Conservation (phyloP, 2,329 filamentous ascomycete genomes). For the Emmonsia crescens region DNA sequence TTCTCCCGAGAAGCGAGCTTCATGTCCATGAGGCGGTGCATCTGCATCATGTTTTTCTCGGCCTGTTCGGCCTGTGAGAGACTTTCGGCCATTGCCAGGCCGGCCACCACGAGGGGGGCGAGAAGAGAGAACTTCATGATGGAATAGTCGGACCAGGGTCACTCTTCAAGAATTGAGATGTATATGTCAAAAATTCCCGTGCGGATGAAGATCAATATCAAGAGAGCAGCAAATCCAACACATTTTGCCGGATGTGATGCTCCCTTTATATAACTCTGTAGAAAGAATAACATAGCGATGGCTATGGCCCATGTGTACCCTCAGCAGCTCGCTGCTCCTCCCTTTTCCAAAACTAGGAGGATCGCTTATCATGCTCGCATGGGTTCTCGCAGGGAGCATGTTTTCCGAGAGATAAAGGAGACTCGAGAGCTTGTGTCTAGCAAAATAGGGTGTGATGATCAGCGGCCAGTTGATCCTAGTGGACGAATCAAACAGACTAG, state of each 20-base stretch:
- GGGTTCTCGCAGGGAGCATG: not conserved
- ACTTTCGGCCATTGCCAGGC: constrained; percentile 4
- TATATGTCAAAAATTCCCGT: not conserved
- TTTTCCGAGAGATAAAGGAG: not conserved
- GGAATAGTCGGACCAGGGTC: not conserved
- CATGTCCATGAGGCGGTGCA: constrained; percentile 14
- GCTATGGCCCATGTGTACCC: not conserved
- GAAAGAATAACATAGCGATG: not conserved
- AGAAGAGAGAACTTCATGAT: constrained; percentile 12
- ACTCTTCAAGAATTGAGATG: not conserved
- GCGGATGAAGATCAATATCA: not conserved
- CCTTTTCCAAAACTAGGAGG: not conserved
- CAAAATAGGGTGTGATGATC: not conserved
- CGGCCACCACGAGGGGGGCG: constrained; percentile 8
- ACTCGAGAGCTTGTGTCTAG: not conserved
- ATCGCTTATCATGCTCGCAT: not conserved
- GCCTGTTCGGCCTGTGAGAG: constrained; percentile 4
- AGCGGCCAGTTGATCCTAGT: not conserved
- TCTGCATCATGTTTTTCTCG: constrained; percentile 5
- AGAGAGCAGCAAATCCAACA: not conserved
- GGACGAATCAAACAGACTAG: not conserved
- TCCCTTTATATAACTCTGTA: not conserved
- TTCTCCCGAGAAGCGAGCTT: constrained; percentile 10
- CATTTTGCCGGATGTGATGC: not conserved
- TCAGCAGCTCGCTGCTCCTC: not conserved